Conservation (phyloP, 805 yeast species). For the Brettanomyces sp. region DNA sequence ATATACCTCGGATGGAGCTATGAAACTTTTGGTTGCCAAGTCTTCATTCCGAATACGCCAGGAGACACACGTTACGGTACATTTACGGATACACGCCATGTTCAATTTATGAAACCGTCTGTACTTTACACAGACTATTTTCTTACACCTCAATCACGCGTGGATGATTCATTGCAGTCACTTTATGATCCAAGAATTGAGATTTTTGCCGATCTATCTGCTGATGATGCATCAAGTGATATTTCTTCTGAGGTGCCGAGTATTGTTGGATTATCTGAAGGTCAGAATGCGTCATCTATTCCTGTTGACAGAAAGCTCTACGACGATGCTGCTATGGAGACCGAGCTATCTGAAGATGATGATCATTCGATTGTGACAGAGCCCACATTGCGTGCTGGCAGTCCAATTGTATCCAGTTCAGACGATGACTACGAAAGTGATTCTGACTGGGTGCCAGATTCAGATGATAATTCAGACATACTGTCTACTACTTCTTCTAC, state of each 20-base stretch:
- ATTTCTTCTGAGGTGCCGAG: neutral
- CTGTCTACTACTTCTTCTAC: neutral
- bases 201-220: neutral
- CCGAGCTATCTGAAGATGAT: neutral
- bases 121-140: neutral
- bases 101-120: neutral
- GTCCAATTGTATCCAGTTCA: neutral
- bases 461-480: neutral
- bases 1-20: no score
- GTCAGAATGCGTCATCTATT: neutral
- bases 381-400: neutral
- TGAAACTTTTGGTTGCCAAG: no score
- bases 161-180: neutral
- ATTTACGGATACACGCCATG: neutral
- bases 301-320: neutral
- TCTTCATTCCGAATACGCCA: neutral
- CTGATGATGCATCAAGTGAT: neutral
- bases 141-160: neutral
- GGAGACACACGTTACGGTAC: neutral
- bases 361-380: neutral
- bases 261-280: neutral
- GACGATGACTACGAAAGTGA: neutral
- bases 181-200: neutral
- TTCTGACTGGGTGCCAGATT: neutral
- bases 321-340: neutral